These are phyloP conservation scores for Rubus idaeus DNA, from an alignment of 306 rosid species.

Conservation along the genomic window DNA sequence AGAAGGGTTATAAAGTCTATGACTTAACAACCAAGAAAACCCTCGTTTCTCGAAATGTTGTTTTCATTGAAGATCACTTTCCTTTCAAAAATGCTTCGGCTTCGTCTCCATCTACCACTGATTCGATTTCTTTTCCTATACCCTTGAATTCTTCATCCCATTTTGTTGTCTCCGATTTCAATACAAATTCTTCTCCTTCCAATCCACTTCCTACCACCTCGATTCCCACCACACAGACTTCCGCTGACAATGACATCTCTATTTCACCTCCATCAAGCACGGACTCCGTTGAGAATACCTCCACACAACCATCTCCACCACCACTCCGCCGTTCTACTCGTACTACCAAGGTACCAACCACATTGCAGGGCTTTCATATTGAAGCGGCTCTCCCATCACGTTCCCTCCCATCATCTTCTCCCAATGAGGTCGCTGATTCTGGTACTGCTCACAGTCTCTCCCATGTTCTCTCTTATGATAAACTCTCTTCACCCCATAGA, in stretches of 20 bases:
- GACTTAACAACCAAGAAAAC: background rate
- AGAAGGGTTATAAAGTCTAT: background rate
- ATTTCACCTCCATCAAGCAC: too few species aligned
- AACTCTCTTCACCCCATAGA: background rate
- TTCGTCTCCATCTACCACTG: background rate
- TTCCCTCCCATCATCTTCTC: background rate
- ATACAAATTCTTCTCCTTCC: background rate
- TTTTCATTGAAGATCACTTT: background rate
- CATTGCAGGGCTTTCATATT: background rate
- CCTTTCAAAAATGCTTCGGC: background rate
- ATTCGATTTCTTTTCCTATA: too few species aligned
- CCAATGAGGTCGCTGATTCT: background rate
- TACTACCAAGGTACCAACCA: background rate
- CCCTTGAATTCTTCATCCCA: background rate
- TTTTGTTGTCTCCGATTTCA: too few species aligned
- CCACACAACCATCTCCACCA: background rate
- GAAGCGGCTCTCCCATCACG: background rate
- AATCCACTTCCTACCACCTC: background rate
- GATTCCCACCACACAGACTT: background rate
- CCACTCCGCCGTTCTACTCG: background rate
- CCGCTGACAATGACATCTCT: background rate
- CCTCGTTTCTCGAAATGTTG: background rate
- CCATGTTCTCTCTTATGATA: background rate
- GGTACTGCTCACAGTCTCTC: background rate
- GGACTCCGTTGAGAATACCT: too few species aligned